Evolutionary conservation across 345 rosid genomes (phyloP).

Genomic region (Euphorbia pulcherrima): DNA sequence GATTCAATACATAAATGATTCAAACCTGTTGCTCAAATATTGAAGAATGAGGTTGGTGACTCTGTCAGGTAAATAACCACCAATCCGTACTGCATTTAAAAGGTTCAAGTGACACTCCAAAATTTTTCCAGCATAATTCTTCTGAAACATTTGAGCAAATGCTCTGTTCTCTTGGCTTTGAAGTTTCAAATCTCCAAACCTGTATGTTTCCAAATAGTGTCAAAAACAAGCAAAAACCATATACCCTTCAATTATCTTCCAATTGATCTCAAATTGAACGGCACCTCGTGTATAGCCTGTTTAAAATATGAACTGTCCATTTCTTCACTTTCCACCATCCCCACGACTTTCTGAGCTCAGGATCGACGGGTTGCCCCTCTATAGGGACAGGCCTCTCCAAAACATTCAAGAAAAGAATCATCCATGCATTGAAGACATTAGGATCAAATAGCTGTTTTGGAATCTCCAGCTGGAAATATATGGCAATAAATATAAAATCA

Average conservation of each 20-base stretch:
- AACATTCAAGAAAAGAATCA: conserved; percentile 79
- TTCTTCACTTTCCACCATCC: conserved; percentile 99
- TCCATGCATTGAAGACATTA: conserved; percentile 87
- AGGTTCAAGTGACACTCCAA: conserved; percentile 86
- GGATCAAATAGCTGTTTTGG: conserved; percentile 80
- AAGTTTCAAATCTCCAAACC: conserved; percentile 95
- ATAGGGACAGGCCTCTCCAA: conserved; percentile 88
- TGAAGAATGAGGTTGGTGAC: conserved; percentile 92
- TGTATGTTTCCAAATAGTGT: conserved; percentile 23
- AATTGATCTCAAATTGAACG: conserved; percentile 11
- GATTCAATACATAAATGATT: neutral
- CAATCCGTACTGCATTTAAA: conserved; percentile 72
- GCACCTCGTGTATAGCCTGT: conserved; percentile 86
- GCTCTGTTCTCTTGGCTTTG: conserved; percentile 81
- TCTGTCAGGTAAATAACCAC: conserved; percentile 95
- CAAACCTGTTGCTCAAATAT: conserved; percentile 86
- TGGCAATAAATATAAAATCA: conserved; percentile 9
- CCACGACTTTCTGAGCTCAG: conserved; percentile 91
- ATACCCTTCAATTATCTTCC: neutral
- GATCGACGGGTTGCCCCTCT: conserved; percentile 93
- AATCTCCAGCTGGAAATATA: conserved; percentile 72
- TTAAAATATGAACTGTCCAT: conserved; percentile 95
- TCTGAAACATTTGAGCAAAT: conserved; percentile 89
- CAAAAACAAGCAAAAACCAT: neutral
- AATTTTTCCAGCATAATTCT: conserved; percentile 85